Base-by-base conservation (phyloP, 176 grass and related monocot species). In the Triticum monococcum region DNA sequence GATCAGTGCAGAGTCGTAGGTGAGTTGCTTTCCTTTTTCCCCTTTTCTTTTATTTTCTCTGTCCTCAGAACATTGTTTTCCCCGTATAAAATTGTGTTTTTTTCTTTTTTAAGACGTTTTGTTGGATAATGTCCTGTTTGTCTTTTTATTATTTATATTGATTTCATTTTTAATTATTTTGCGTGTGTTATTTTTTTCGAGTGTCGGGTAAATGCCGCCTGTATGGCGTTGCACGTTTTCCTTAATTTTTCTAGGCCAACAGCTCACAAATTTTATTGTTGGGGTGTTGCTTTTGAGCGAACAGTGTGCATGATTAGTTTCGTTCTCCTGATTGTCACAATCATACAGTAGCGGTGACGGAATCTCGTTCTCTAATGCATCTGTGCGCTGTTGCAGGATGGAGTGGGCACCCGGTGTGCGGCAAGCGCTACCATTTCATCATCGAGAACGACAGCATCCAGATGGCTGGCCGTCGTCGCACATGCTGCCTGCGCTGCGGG, bases 1-100 rank as follows among this genome's bases (percentile, higher is more conserved):
- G 97, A 99, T 69, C 97, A 99, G 84, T 99, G 97, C 88, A 94
- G 91, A 92, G 94, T 99, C 78, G 94, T 99, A 18, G 97, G 97
- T 99, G 88, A 92, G 90, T 79, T 83, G 71, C 43, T 86, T 85
- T 85, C 76, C 76, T n/a, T 80, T 90, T 78, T 12, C 3, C 33
- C 60, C 13, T 17, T 32, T 26, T 57, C 52, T 17, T 8, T 25
- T 74, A 18, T 79, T 20, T 22, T 79, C 5, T 24, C 12, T 79
- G 57, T 85, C 28, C 20, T n/a, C 22, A 0, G 16, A 31, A 80
- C 65, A 52, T 28, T 46, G 18, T 45, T 61, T 28, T 2, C 16
- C 13, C 12, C 50, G 26, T 25, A 18, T 1, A 36, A 79, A 22
- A 32, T 72, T 18, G 33, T 68, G 11, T 77, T 64, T 81, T 64